A percentile compares a stretch with the other conserved stretches of the same genome.
These are phyloP conservation scores for Saccharomycopsis selenospora DNA, from an alignment of 805 yeast genomes.

Conservation along the genomic window DNA sequence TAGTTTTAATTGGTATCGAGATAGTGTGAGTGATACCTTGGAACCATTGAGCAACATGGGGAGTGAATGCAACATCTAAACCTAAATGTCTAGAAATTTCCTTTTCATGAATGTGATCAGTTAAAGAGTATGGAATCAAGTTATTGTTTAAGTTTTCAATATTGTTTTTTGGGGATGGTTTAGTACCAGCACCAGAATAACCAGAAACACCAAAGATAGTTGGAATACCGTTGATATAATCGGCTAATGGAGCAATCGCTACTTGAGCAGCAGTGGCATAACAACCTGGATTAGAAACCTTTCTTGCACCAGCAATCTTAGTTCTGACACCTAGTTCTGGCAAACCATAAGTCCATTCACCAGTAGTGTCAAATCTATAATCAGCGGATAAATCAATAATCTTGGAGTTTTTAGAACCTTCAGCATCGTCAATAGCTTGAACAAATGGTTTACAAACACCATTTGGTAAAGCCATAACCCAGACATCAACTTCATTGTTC, in stretches of 20 bases:
- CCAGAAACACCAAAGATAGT: constrained; percentile 94
- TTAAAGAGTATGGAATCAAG: constrained; percentile 88
- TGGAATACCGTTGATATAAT: constrained; percentile 65
- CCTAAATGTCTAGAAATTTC: constrained; percentile 84
- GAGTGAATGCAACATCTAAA: constrained; percentile 75
- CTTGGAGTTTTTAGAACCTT: constrained; percentile 45
- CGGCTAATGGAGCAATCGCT: constrained; percentile 80
- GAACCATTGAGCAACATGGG: constrained; percentile 99
- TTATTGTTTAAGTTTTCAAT: constrained; percentile 66
- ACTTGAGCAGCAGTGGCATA: constrained; percentile 98
- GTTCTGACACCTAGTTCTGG: constrained; percentile 81
- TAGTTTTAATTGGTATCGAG: constrained; percentile 72
- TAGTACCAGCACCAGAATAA: constrained; percentile 98
- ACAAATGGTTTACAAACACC: constrained; percentile 92
- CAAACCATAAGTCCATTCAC: constrained; percentile 89
- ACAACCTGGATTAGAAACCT: constrained; percentile 96
- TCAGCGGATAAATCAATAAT: constrained; percentile 94
- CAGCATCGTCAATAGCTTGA: constrained; percentile 64
- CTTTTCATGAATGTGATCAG: constrained; percentile 94
- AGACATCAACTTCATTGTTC: constrained; percentile 74
- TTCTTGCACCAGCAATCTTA: constrained; percentile 59
- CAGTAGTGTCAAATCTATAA: constrained; percentile 83
- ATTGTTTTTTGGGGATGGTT: constrained; percentile 95
- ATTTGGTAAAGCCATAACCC: constrained; percentile 99
- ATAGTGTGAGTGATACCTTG: constrained; percentile 95